phyloP scores from a whole-genome alignment of 108 stramenopile species.

The Cyclostephanos tholiformis region DNA sequence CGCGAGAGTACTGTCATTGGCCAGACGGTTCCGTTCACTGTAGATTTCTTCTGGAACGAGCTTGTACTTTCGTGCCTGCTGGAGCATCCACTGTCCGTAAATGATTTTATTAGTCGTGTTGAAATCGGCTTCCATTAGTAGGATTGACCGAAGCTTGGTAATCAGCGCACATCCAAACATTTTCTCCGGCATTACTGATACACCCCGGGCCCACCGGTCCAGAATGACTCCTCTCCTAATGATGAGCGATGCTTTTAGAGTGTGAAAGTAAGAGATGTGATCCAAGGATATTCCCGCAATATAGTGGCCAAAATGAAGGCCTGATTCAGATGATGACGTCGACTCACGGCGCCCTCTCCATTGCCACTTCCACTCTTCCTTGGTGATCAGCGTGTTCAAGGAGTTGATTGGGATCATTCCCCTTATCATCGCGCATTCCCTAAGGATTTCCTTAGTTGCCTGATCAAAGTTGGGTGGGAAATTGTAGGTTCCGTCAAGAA shows the following conservation, averaged over 20 bases:
- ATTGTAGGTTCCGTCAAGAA: no score
- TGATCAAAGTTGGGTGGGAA: no score
- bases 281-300: neutral
- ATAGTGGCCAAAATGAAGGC: neutral
- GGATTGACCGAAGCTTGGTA: conserved; percentile 1
- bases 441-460: neutral
- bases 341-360: no score
- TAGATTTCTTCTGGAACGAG: conserved; percentile 25
- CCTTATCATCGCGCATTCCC: neutral
- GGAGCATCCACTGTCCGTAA: conserved; percentile 15
- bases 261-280: neutral
- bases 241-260: neutral
- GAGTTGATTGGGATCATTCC: no score
- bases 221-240: neutral
- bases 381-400: no score
- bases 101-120: conserved; percentile 17
- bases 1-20: conserved; percentile 10
- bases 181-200: neutral
- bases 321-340: no score
- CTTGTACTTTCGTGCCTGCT: neutral
- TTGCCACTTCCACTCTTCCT: no score
- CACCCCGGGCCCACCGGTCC: neutral
- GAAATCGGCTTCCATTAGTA: conserved; percentile 23
- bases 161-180: neutral
- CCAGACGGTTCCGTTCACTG: conserved; percentile 13